Evolutionary conservation across 1,284 basidiomycete genomes (phyloP), one percentile per base, ranked within the genome.

Genomic region (Ustilago nuda): DNA sequence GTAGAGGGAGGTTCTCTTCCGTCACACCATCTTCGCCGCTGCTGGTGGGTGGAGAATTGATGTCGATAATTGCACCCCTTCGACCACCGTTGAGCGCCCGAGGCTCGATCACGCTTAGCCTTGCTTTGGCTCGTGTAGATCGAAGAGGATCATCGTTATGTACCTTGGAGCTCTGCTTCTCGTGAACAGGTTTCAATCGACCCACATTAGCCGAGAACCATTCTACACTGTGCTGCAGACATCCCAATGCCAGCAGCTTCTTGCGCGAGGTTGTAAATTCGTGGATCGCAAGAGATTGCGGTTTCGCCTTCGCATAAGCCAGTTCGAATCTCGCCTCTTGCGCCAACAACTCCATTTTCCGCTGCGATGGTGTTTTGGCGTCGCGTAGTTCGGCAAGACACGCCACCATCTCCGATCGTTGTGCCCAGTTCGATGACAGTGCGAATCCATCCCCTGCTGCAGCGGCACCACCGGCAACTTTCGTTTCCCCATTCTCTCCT

Each of bases 241-340:
- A 91, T 11, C 93, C 92, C 46, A 98, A 87, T 0, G 91, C 90
- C 64, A 91, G 88, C 23, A 98, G 87, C 83, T 92, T 93, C 73
- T 93, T 91, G 37, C 89, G 87, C 1, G 93, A 93, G 15, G 89
- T 87, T 57, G 96, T 90, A n/a, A 98, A 88, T 74, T 96, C 83
- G 35, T 69, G 62, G 23, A 81, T 64, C 35, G 58, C 65, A 36
- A 82, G 57, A 30, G 66, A 61, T 13, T 57, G 35, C 9, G 23
- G 35, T 12, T 70, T 54, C 4, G 53, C 41, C 9, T 56, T 58
- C 0, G 75, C 71, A 50, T 71, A 62, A 4, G 60, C 55, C 55
- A 81, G 19, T 52, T 78, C 66, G 15, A 79, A 70, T 33, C 60
- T 33, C 35, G 75, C 73, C 41, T 81, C 80, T 46, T 78, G 72